Evolutionary conservation across 768 basidiomycete species (phyloP).

Genomic region (Russula sp.): DNA sequence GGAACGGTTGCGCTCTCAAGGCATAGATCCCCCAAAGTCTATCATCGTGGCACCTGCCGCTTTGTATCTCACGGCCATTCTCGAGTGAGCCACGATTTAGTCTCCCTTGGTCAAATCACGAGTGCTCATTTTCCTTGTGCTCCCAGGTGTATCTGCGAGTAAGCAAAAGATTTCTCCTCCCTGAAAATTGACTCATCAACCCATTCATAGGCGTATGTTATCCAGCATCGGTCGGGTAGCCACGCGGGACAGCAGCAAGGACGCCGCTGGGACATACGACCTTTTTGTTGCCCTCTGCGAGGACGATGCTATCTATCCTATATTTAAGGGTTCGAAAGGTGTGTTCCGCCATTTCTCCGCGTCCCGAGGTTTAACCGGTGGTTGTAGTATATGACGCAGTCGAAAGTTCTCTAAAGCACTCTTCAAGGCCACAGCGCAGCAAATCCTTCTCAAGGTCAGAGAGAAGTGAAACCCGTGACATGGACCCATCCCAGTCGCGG

Average conservation of each 20-base stretch:
- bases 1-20: slow-evolving; percentile 51
- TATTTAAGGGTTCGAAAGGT: slow-evolving; percentile 89
- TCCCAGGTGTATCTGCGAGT: slow-evolving; percentile 83
- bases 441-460: slow-evolving; percentile 23
- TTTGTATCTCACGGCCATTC: slow-evolving; percentile 85
- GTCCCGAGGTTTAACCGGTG: neutral
- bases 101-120: neutral
- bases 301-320: slow-evolving; percentile 79
- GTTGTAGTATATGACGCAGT: slow-evolving; percentile 43
- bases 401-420: slow-evolving; percentile 26
- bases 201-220: slow-evolving; percentile 66
- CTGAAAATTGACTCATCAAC: slow-evolving; percentile 22
- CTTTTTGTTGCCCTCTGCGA: slow-evolving; percentile 87
- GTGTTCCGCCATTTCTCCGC: slow-evolving; percentile 29
- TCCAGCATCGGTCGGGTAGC: slow-evolving; percentile 82
- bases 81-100: slow-evolving; percentile 65
- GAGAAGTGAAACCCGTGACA: slow-evolving; percentile 18
- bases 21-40: slow-evolving; percentile 46
- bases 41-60: slow-evolving; percentile 72
- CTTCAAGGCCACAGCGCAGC: slow-evolving; percentile 20
- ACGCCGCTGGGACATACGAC: slow-evolving; percentile 72
- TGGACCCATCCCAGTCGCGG: slow-evolving; percentile 31
- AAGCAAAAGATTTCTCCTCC: slow-evolving; percentile 37
- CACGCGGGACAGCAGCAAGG: slow-evolving; percentile 79
- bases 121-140: slow-evolving; percentile 29